Base-by-base conservation (phyloP, 2,329 filamentous ascomycete species). In the Leptosphaerulina australis region DNA sequence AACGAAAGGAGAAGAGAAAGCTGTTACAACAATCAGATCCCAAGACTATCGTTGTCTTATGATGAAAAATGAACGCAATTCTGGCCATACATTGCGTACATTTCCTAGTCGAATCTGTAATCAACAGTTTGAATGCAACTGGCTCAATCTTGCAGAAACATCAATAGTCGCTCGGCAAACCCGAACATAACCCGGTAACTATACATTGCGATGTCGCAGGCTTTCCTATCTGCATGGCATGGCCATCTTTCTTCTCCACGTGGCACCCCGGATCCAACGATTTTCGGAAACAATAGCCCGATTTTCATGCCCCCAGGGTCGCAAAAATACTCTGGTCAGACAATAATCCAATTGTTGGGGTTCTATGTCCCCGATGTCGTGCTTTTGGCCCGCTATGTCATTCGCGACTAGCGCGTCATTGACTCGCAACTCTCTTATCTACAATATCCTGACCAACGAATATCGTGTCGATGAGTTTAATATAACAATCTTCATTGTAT, bases 381-480 rank as follows among this genome's bases (percentile, higher is more conserved):
- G 34, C 34, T 37, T 37, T 37, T 11, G 34, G 34, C 20, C 34
- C 34, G 34, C 34, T 37, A 37, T 37, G 34, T 37, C 34, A 37
- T 24, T 37, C 20, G 34, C 34, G 20, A 37, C 34, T 37, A 37
- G 34, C 22, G 34, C 21, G 14, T 15, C 5, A 17, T 35, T 35
- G 34, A 37, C 34, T 37, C 34, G 21, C 17, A 37, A 22, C 20
- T 21, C 8, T 11, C 10, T 6, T 1, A 35, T n/a, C 33, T 35
- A 14, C 34, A 24, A 25, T 12, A 37, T 24, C 34, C 17, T 37
- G 11, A 37, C 6, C 34, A 37, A 14, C 34, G 5, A 25, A 6
- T 11, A 14, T 25, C 8, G 34, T 24, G 21, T 37, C 34, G 24
- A 24, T 22, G 20, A 10, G 5, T 18, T 12, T 11, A 25, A 25